A percentile compares a stretch with the other conserved stretches of the same genome.
Evolutionary conservation across 495 filamentous ascomycete genomes (phyloP).

Genomic region (Lichenothelia convexa): DNA sequence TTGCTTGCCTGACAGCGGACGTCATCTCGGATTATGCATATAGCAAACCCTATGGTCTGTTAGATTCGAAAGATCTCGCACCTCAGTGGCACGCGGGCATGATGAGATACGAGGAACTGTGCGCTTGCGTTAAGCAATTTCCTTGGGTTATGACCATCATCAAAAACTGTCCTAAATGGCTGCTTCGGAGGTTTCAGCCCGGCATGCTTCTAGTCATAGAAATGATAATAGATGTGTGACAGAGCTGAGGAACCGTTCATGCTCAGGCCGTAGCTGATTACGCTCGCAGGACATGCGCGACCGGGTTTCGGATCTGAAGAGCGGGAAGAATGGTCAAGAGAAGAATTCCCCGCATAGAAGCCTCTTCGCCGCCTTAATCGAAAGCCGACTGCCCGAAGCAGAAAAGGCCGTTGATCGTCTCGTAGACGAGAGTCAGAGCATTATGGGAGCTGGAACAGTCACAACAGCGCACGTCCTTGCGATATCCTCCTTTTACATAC

Average conservation of each 20-base stretch:
- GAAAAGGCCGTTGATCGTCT: conserved; percentile 9
- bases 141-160: not conserved
- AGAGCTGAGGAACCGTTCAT: too few relatives aligned
- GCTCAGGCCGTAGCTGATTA: not conserved
- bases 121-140: conserved; percentile 1
- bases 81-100: not conserved
- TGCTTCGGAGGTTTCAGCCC: not conserved
- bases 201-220: too few relatives aligned
- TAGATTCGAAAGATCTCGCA: not conserved
- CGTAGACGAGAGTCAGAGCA: conserved; percentile 6
- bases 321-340: not conserved
- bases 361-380: conserved; percentile 8
- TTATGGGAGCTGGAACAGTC: conserved; percentile 10
- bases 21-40: conserved; percentile 28
- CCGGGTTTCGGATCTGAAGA: not conserved
- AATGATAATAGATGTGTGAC: too few relatives aligned
- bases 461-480: conserved; percentile 9
- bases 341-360: conserved; percentile 4
- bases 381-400: conserved; percentile 3
- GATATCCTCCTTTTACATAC: conserved; percentile 8
- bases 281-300: not conserved
- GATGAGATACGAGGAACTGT: too few relatives aligned
- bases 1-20: conserved; percentile 22
- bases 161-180: not conserved
- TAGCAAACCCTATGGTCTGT: conserved; percentile 4